Conservation (phyloP, 2,329 filamentous ascomycete genomes). For the Cytospora piceae region DNA sequence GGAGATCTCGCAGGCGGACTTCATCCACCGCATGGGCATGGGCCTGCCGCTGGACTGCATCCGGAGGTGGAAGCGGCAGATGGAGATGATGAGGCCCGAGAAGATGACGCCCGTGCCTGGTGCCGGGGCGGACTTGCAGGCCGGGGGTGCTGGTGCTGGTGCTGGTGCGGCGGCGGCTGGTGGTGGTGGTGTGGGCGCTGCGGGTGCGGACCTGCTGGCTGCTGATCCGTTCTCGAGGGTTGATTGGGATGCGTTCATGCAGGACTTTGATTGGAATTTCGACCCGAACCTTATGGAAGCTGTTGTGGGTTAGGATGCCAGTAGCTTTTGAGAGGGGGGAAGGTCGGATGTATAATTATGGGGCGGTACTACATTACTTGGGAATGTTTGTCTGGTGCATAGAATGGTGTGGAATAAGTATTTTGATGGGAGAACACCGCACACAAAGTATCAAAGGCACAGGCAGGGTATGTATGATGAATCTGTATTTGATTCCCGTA, state of each 20-base stretch:
- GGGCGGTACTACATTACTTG: too few species aligned
- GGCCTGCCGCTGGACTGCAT: constrained; percentile 56
- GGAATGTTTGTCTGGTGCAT: too few species aligned
- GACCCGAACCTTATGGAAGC: constrained; percentile 28
- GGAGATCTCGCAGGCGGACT: constrained; percentile 45
- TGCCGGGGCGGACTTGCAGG: background rate
- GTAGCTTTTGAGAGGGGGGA: too few species aligned
- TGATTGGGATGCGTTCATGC: constrained; percentile 55
- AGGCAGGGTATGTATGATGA: too few species aligned
- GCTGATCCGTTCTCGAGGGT: constrained; percentile 48
- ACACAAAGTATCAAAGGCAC: too few species aligned
- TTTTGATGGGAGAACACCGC: too few species aligned
- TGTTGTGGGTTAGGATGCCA: constrained; percentile 14
- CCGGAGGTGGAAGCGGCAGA: constrained; percentile 48
- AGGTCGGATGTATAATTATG: too few species aligned
- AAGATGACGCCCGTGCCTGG: constrained; percentile 31
- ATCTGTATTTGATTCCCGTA: too few species aligned
- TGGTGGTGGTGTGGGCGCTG: constrained; percentile 17
- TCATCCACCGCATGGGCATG: constrained; percentile 52
- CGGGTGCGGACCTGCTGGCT: constrained; percentile 20
- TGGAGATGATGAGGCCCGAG: constrained; percentile 45
- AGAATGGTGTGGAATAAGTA: too few species aligned
- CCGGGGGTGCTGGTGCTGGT: background rate
- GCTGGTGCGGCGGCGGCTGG: constrained; percentile 3
- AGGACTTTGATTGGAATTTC: constrained; percentile 53